phyloP scores from a whole-genome alignment of 257 asterid species.

The Petunia axillaris region DNA sequence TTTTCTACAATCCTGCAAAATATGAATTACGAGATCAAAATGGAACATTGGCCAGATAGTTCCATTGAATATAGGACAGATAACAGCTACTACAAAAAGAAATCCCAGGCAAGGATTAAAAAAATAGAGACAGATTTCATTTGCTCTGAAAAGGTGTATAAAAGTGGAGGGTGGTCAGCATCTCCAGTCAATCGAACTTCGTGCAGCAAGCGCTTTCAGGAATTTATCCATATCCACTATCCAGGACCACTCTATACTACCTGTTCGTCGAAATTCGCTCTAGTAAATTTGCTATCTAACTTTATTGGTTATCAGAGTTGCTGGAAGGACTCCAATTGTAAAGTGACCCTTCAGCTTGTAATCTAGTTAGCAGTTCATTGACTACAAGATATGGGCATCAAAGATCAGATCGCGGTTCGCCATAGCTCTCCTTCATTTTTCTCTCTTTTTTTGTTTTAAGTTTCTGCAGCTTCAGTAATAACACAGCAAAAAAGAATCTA shows the following conservation, averaged over 20 bases:
- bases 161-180: not conserved
- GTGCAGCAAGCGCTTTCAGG: conserved; percentile 4
- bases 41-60: not conserved
- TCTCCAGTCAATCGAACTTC: not conserved
- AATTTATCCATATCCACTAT: not conserved
- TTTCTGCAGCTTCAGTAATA: not conserved
- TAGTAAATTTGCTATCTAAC: too few relatives aligned
- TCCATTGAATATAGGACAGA: not conserved
- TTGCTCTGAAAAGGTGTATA: not conserved
- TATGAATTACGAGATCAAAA: not conserved
- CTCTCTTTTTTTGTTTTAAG: not conserved
- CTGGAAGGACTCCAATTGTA: too few relatives aligned
- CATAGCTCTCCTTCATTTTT: not conserved
- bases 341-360: too few relatives aligned
- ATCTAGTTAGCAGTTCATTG: too few relatives aligned
- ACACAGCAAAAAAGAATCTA: not conserved
- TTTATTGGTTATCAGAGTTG: too few relatives aligned
- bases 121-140: not conserved
- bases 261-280: too few relatives aligned
- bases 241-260: too few relatives aligned
- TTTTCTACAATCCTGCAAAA: conserved; percentile 82
- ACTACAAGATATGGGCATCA: not conserved
- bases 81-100: not conserved
- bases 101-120: not conserved
- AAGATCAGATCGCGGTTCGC: not conserved